These are phyloP conservation scores for Curvularia sp. DNA, from an alignment of 2,329 filamentous ascomycete genomes.

Conservation along the genomic window DNA sequence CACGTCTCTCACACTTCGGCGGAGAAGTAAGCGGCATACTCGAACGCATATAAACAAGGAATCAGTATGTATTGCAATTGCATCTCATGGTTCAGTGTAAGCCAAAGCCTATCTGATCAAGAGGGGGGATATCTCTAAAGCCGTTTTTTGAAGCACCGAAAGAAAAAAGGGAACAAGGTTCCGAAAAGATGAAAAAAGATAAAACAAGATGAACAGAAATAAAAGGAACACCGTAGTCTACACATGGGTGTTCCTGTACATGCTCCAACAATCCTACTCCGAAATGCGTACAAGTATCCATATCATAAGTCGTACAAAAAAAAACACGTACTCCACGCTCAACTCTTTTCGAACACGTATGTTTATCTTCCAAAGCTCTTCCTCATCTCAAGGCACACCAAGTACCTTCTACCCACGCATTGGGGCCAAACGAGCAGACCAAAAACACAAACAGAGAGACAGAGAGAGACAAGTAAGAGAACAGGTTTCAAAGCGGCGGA, in stretches of 20 bases:
- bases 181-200: no score
- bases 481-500: not conserved
- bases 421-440: not conserved
- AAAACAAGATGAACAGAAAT: no score
- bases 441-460: not conserved
- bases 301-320: not conserved
- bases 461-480: not conserved
- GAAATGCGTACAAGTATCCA: not conserved
- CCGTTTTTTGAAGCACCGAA: not conserved
- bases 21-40: not conserved
- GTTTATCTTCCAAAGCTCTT: not conserved
- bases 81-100: not conserved
- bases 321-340: not conserved
- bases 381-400: not conserved
- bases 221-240: not conserved
- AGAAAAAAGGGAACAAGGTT: not conserved
- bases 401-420: no score
- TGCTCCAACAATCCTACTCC: not conserved
- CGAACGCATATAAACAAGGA: not conserved
- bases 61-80: not conserved
- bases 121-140: conserved; percentile 20
- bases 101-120: not conserved
- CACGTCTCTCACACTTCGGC: not conserved
- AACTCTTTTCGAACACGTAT: not conserved
- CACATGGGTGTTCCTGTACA: not conserved